Evolutionary conservation across 2,329 filamentous ascomycete species (phyloP), one percentile per base, ranked within the genome.

Genomic region (Xylaria digitata): DNA sequence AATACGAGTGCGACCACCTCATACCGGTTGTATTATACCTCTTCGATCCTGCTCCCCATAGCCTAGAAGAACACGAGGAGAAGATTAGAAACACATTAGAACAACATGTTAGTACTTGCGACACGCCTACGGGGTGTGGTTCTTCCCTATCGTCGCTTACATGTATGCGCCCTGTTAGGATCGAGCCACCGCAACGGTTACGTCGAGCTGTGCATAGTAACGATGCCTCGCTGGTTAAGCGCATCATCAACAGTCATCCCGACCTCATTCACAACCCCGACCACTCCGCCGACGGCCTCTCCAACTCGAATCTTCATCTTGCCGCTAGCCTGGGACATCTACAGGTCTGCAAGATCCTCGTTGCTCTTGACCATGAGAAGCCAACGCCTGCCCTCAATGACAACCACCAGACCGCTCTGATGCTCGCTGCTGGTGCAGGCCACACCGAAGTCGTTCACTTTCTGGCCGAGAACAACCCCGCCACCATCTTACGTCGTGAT

Each of bases 231-330:
- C 90, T 97, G 70, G 90, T 94, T 72, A 82, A 86, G 72, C 91
- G 93, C 77, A 94, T 97, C 76, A 84, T 96, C 71, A 87, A 85
- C 70, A 89, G 89, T 66, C 89, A 95, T 75, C 91, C 91, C 0
- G 77, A 81, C 19, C 87, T 91, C 69, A 83, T 97, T 32, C 90
- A 90, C 75, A 97, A 97, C 76, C 92, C 93, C 2, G 92, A 97
- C 78, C 86, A 87, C 73, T 87, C 88, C 3, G 85, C 89, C 68
- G 75, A 79, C 8, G 87, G 86, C 56, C 89, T 92, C 71, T 92
- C 91, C 78, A 96, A 96, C 81, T 95, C 93, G 2, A 93, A 89
- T 70, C 85, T 97, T 45, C 93, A 97, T 78, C 85, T 97, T 2
- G 92, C 93, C 49, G 91, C 92, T 11, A 87, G 87, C 7, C 84